Evolutionary conservation across 192 early-diverging fungal genomes (phyloP).

Genomic region (Umbelopsis vinacea): DNA sequence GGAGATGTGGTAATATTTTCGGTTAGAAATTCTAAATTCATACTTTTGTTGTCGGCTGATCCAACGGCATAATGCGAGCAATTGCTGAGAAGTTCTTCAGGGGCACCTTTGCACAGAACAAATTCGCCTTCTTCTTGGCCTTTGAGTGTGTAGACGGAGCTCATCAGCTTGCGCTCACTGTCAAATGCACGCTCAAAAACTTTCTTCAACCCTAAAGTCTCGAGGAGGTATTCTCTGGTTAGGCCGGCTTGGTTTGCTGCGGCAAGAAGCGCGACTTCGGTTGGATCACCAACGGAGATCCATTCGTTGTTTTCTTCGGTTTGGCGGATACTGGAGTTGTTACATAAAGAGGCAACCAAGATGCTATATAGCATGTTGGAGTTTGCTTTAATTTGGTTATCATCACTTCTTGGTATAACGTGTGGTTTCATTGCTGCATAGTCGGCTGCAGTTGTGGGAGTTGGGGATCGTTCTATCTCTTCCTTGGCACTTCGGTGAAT

Average conservation of each 20-base stretch:
- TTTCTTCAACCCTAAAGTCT: constrained; percentile 62
- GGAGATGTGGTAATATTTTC: neutral
- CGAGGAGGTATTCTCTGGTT: constrained; percentile 62
- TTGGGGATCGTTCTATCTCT: neutral
- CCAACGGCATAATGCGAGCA: constrained; percentile 39
- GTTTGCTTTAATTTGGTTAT: neutral
- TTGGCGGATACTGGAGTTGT: constrained; percentile 61
- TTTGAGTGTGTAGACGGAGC: constrained; percentile 66
- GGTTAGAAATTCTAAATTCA: neutral
- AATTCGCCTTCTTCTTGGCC: constrained; percentile 48
- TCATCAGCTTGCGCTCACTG: constrained; percentile 96
- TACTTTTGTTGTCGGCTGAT: neutral
- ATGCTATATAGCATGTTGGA: constrained; percentile 1
- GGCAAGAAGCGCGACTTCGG: constrained; percentile 89
- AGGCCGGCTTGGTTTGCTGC: constrained; percentile 85
- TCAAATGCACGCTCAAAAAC: constrained; percentile 88
- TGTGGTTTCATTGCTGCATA: constrained; percentile 32
- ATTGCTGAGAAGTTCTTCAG: constrained; percentile 82
- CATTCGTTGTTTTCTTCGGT: constrained; percentile 52
- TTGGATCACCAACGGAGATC: constrained; percentile 87
- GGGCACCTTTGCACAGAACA: constrained; percentile 88
- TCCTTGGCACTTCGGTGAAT: constrained; percentile 36
- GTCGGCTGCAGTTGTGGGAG: constrained; percentile 1
- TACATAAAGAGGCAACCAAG: constrained; percentile 80
- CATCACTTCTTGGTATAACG: constrained; percentile 47